Conservation (phyloP, 2,329 filamentous ascomycete species). For the Chrysosporium queenslandicum region DNA sequence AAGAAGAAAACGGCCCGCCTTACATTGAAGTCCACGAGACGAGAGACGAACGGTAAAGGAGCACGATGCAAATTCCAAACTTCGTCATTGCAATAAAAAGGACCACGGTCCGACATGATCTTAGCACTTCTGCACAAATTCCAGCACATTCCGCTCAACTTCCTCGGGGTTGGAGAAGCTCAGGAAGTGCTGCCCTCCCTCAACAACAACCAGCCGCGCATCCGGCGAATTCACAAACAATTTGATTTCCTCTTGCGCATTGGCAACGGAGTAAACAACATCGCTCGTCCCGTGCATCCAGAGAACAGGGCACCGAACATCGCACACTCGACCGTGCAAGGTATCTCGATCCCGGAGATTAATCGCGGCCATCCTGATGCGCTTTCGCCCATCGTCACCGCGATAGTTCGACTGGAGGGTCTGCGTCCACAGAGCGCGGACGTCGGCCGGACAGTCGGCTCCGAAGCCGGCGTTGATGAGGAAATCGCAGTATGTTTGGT, state of each 20-base stretch:
- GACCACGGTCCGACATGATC: too few species aligned
- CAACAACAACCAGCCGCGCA: slow-evolving; percentile 35
- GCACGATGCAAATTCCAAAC: too few species aligned
- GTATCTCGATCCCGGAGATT: slow-evolving; percentile 43
- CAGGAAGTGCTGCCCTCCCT: slow-evolving; percentile 44
- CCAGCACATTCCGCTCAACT: slow-evolving; percentile 37
- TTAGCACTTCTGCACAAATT: slow-evolving; percentile 25
- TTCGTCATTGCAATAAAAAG: too few species aligned
- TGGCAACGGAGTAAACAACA: slow-evolving; percentile 34
- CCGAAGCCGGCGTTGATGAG: slow-evolving; percentile 42
- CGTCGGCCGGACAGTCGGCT: slow-evolving; percentile 29
- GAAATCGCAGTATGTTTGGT: slow-evolving; percentile 37
- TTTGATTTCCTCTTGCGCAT: slow-evolving; percentile 41
- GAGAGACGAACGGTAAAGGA: too few species aligned
- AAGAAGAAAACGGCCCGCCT: neutral
- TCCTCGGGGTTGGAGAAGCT: slow-evolving; percentile 39
- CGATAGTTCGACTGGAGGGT: slow-evolving; percentile 39
- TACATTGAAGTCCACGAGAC: too few species aligned
- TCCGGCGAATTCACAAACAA: slow-evolving; percentile 38
- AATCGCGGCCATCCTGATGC: slow-evolving; percentile 42
- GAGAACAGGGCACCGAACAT: slow-evolving; percentile 43
- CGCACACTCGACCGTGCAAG: slow-evolving; percentile 36
- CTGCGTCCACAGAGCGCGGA: slow-evolving; percentile 37
- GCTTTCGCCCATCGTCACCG: slow-evolving; percentile 42
- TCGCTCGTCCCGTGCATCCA: slow-evolving; percentile 42